Percentiles rank a stretch among this genome's conserved stretches.
Conservation (phyloP, 176 grass and related monocot genomes). For the Oryza longistaminata region DNA sequence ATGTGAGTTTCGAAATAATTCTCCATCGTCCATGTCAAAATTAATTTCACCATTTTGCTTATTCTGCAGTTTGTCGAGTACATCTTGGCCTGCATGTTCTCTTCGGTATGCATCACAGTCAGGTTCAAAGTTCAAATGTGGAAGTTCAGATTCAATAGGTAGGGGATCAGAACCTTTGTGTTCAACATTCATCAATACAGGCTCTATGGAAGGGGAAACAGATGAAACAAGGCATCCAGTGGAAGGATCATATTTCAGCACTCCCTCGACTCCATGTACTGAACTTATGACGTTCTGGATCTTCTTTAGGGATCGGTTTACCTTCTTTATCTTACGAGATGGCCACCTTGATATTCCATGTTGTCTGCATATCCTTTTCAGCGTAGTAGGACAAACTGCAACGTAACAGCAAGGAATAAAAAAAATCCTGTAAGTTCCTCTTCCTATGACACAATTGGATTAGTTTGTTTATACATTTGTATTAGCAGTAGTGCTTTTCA, state of each 20-base stretch:
- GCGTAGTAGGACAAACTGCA: constrained; percentile 71
- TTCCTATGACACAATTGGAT: neutral
- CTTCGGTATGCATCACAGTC: constrained; percentile 7
- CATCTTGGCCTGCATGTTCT: neutral
- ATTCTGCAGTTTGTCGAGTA: neutral
- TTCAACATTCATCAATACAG: constrained; percentile 1
- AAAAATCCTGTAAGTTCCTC: neutral
- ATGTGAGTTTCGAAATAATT: constrained; percentile 4
- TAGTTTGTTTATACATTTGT: neutral
- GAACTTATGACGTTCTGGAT: constrained; percentile 67
- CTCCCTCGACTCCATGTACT: constrained; percentile 54
- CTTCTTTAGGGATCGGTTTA: constrained; percentile 65
- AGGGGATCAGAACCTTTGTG: constrained; percentile 5
- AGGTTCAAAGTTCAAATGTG: neutral
- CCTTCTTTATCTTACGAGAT: constrained; percentile 78
- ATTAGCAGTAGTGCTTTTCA: neutral
- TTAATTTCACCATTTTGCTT: neutral
- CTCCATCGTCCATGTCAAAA: constrained; percentile 16
- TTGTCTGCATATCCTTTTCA: constrained; percentile 71
- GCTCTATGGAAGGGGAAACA: constrained; percentile 24
- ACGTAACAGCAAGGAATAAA: constrained; percentile 13
- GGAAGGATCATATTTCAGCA: constrained; percentile 62
- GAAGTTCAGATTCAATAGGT: constrained; percentile 6
- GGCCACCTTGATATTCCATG: constrained; percentile 72
- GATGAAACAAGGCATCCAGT: constrained; percentile 49